phyloP scores from a whole-genome alignment of 2,329 filamentous ascomycete genomes.

The Podosphaera aphanis region DNA sequence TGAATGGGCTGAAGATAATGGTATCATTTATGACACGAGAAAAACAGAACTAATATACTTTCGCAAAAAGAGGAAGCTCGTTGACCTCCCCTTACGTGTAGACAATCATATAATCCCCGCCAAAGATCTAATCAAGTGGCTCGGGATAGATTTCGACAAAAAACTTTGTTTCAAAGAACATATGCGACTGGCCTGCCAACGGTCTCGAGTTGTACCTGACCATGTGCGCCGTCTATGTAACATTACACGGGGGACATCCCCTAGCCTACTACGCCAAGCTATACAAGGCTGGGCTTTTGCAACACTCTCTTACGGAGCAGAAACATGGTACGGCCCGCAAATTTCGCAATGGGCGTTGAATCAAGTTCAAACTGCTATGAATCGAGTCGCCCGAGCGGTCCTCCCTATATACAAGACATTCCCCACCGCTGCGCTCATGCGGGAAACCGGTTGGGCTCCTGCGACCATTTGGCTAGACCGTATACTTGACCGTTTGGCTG shows the following conservation, averaged over 20 bases:
- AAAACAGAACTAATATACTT: neutral
- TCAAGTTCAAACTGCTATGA: too few species aligned
- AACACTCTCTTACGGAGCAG: too few species aligned
- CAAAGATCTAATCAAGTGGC: neutral
- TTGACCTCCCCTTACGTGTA: too few species aligned
- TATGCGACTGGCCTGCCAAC: neutral
- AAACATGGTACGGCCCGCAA: too few species aligned
- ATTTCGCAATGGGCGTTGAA: too few species aligned
- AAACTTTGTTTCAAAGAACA: neutral
- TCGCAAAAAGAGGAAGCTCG: constrained; percentile 1
- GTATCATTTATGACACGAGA: neutral
- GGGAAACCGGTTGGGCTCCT: neutral
- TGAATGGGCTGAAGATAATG: too few species aligned
- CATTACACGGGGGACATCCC: neutral
- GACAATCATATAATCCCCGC: too few species aligned
- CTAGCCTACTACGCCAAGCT: neutral
- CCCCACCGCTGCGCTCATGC: neutral
- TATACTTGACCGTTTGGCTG: neutral
- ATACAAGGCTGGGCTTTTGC: neutral
- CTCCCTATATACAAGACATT: neutral
- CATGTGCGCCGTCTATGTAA: neutral
- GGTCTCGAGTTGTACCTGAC: neutral
- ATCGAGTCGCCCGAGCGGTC: neutral
- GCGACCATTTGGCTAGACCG: neutral
- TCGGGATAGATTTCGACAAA: neutral